Conservation (phyloP, 2,329 filamentous ascomycete genomes). For the Microdochium nivale region DNA sequence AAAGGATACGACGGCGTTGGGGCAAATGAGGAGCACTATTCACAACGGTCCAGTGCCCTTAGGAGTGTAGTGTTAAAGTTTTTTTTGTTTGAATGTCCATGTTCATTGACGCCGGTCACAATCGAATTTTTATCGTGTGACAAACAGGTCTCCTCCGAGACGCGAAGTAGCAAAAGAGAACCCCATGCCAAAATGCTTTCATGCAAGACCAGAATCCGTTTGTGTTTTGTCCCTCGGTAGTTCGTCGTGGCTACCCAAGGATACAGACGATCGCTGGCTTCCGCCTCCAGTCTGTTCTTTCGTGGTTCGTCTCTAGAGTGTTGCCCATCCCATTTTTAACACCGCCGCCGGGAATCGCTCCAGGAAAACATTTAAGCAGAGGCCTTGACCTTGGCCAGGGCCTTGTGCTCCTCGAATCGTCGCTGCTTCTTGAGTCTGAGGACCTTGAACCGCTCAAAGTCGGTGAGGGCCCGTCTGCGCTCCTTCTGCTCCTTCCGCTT, state of each 20-base stretch:
- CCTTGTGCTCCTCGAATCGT: constrained; percentile 96
- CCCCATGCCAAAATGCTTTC: constrained; percentile 47
- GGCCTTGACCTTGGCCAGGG: constrained; percentile 85
- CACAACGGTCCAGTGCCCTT: background rate
- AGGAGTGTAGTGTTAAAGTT: constrained; percentile 31
- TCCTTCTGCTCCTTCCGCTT: constrained; percentile 84
- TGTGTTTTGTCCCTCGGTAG: background rate
- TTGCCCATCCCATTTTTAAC: constrained; percentile 1
- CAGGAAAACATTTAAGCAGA: constrained; percentile 51
- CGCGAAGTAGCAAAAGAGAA: constrained; percentile 44
- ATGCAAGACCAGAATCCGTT: constrained; percentile 27
- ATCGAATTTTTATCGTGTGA: constrained; percentile 41
- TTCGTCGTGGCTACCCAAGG: background rate
- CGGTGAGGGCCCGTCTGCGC: constrained; percentile 84
- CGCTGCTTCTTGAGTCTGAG: constrained; percentile 99
- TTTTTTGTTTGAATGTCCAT: constrained; percentile 47
- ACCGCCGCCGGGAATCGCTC: background rate
- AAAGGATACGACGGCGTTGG: background rate
- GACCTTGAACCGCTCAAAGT: constrained; percentile 99
- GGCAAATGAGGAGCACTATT: background rate
- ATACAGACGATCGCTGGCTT: background rate
- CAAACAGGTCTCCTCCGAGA: constrained; percentile 56
- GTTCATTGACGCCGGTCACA: constrained; percentile 57
- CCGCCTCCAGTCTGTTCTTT: background rate
- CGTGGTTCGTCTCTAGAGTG: background rate